Evolutionary conservation across 1,284 basidiomycete genomes (phyloP).

Genomic region (Rhodofomes roseus): DNA sequence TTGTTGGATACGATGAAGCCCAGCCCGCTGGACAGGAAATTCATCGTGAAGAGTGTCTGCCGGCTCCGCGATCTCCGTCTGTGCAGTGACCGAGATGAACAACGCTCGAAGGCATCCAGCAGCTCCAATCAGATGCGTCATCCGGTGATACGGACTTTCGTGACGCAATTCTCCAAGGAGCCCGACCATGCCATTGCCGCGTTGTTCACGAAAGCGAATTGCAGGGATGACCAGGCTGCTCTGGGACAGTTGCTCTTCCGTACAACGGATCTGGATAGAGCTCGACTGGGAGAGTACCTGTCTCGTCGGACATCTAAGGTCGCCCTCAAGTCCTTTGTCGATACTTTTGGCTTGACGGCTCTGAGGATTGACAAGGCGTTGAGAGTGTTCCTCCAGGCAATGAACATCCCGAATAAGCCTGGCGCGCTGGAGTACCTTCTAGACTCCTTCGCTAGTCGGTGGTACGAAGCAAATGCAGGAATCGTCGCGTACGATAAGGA

Average conservation of each 20-base stretch:
- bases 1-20: slow-evolving; percentile 58
- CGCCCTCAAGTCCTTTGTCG: slow-evolving; percentile 81
- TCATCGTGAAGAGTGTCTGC: slow-evolving; percentile 85
- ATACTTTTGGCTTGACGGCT: slow-evolving; percentile 81
- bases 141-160: slow-evolving; percentile 65
- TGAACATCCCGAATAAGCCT: slow-evolving; percentile 64
- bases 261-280: slow-evolving; percentile 80
- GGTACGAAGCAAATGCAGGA: slow-evolving; percentile 86
- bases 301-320: slow-evolving; percentile 66
- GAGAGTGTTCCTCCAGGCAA: slow-evolving; percentile 81
- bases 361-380: slow-evolving; percentile 87
- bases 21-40: slow-evolving; percentile 75
- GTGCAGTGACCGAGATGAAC: slow-evolving; percentile 60
- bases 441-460: slow-evolving; percentile 85
- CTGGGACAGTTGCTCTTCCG: slow-evolving; percentile 84
- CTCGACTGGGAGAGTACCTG: slow-evolving; percentile 82
- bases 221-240: slow-evolving; percentile 57
- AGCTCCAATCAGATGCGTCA: slow-evolving; percentile 40
- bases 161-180: slow-evolving; percentile 71
- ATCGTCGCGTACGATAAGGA: slow-evolving; percentile 78
- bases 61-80: slow-evolving; percentile 71
- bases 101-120: slow-evolving; percentile 38
- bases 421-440: slow-evolving; percentile 62
- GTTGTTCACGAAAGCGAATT: slow-evolving; percentile 55
- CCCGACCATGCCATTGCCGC: slow-evolving; percentile 68